A percentile compares a stretch with the other conserved stretches of the same genome.
Conservation (phyloP, 2,329 filamentous ascomycete genomes). For the Pestalotiopsis sp. region DNA sequence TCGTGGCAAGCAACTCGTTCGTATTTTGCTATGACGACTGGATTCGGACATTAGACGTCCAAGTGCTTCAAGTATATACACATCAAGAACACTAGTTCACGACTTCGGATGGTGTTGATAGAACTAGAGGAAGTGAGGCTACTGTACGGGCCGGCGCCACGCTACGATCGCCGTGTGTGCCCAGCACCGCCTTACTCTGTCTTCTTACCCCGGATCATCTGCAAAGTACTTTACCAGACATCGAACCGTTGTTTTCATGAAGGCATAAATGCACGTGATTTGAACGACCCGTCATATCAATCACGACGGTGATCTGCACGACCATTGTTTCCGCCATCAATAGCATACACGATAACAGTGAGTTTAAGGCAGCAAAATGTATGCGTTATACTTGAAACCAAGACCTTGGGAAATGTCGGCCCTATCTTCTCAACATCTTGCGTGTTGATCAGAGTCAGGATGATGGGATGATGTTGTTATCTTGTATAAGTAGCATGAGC, state of each 20-base stretch:
- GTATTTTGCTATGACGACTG: too few species aligned
- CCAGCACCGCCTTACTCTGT: background rate
- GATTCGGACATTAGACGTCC: too few species aligned
- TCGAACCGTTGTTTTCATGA: background rate
- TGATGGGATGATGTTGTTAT: background rate
- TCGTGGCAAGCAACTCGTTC: too few species aligned
- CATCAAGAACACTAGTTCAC: background rate
- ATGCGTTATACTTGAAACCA: background rate
- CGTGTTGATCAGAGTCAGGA: background rate
- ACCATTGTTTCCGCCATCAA: background rate
- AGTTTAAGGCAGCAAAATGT: background rate
- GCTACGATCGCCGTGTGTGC: background rate
- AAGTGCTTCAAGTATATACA: background rate
- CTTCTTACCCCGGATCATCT: background rate
- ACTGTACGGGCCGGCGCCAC: background rate
- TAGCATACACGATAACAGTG: background rate
- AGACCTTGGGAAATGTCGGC: background rate
- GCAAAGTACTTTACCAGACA: background rate
- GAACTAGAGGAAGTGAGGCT: background rate
- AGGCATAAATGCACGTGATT: background rate
- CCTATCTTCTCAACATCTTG: background rate
- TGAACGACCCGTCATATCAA: background rate
- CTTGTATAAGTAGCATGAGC: background rate
- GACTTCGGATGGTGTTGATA: background rate
- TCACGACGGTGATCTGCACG: background rate